Evolutionary conservation across 768 basidiomycete genomes (phyloP).

Genomic region (Dendrothele bispora): DNA sequence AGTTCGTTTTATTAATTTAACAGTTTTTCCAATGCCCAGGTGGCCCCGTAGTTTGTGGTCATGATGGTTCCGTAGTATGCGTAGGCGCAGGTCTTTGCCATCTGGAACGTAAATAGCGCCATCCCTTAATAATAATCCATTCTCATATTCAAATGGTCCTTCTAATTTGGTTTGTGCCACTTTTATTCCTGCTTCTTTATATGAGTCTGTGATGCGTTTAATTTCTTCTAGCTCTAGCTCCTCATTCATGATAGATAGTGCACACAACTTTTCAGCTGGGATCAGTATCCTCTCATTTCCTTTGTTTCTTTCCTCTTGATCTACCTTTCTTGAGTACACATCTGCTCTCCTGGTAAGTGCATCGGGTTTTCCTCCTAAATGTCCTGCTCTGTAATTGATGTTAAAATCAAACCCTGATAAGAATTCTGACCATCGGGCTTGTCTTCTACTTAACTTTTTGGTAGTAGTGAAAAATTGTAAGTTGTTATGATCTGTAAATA

Average conservation of each 20-base stretch:
- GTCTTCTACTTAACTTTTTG: too few relatives aligned
- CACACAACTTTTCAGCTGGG: too few relatives aligned
- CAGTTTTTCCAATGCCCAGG: conserved; percentile 23
- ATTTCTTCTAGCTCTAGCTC: background rate
- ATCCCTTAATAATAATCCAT: background rate
- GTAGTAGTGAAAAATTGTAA: too few relatives aligned
- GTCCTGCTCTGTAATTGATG: conserved; percentile 19
- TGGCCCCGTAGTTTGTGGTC: conserved; percentile 24
- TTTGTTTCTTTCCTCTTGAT: background rate
- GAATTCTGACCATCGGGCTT: too few relatives aligned
- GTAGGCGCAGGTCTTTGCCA: conserved; percentile 9
- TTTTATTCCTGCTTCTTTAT: background rate
- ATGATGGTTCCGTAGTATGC: conserved; percentile 19
- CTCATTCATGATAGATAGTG: background rate
- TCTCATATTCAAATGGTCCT: background rate
- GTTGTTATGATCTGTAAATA: too few relatives aligned
- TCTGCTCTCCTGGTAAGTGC: conserved; percentile 15
- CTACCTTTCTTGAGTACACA: conserved; percentile 13
- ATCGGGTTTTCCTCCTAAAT: conserved; percentile 15
- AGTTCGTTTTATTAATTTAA: conserved; percentile 15
- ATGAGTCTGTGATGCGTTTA: background rate
- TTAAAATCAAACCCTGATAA: too few relatives aligned
- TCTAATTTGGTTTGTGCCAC: background rate
- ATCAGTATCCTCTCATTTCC: background rate
- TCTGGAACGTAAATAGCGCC: conserved; percentile 19